phyloP scores from a whole-genome alignment of 768 basidiomycete genomes.

The Cubamyces sp. region DNA sequence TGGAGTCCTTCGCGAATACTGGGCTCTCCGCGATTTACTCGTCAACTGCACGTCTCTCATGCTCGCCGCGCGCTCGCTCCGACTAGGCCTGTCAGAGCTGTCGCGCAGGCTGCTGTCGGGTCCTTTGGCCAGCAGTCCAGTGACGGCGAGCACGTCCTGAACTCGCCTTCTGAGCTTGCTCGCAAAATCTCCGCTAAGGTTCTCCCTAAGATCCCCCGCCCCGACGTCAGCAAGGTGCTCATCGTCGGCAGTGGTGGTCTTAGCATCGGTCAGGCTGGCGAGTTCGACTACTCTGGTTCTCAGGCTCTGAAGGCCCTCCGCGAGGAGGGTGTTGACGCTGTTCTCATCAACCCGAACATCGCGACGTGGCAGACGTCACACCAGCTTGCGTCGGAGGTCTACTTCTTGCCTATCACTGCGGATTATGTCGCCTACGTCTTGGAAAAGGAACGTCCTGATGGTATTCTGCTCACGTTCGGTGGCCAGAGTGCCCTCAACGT shows the following conservation, averaged over 20 bases:
- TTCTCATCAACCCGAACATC: slow-evolving; percentile 98
- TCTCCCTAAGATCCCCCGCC: slow-evolving; percentile 86
- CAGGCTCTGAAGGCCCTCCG: slow-evolving; percentile 97
- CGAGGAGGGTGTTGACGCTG: slow-evolving; percentile 92
- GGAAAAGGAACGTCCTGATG: slow-evolving; percentile 98
- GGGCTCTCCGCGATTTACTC: slow-evolving; percentile 23
- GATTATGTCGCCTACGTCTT: slow-evolving; percentile 99
- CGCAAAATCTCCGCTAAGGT: slow-evolving; percentile 93
- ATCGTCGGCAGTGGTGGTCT: slow-evolving; percentile 97
- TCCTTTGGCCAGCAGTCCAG: slow-evolving; percentile 50
- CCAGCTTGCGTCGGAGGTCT: slow-evolving; percentile 94
- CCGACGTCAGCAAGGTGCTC: slow-evolving; percentile 92
- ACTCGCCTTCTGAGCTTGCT: slow-evolving; percentile 93
- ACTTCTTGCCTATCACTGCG: slow-evolving; percentile 94
- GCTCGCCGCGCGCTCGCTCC: slow-evolving; percentile 43
- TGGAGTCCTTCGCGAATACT: slow-evolving; percentile 24
- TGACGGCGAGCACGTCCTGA: slow-evolving; percentile 71
- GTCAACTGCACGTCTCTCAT: slow-evolving; percentile 51
- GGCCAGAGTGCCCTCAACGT: slow-evolving; percentile 98
- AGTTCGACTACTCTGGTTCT: slow-evolving; percentile 99
- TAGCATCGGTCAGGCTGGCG: slow-evolving; percentile 97
- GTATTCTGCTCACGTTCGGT: slow-evolving; percentile 96
- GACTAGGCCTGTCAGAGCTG: slow-evolving; percentile 60
- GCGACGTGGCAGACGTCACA: slow-evolving; percentile 99
- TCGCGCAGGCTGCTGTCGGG: slow-evolving; percentile 78